These are phyloP conservation scores for Thalassiosira gravida DNA, from an alignment of 352 stramenopile genomes.

Conservation along the genomic window DNA sequence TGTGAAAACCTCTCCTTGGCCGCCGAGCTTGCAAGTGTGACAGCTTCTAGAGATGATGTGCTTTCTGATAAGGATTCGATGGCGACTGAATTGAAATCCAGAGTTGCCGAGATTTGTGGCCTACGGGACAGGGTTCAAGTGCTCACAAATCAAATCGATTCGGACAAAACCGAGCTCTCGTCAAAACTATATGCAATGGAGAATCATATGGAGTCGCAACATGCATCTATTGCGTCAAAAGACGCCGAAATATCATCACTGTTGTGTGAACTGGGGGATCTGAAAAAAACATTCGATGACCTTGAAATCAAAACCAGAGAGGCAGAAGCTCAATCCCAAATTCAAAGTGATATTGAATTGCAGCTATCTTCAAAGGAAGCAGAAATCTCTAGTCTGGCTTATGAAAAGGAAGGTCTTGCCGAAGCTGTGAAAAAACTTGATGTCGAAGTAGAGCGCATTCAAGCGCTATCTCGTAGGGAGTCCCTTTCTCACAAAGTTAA, in stretches of 20 bases:
- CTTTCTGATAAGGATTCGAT: conserved; percentile 5
- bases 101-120: conserved; percentile 7
- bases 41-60: conserved; percentile 11
- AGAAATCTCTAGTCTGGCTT: conserved; percentile 2
- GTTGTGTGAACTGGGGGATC: conserved; percentile 16
- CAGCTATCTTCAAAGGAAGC: conserved; percentile 3
- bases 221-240: conserved; percentile 12
- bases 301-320: conserved; percentile 14
- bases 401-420: conserved; percentile 23
- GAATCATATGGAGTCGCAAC: conserved; percentile 3
- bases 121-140: neutral
- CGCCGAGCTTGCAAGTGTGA: conserved; percentile 3
- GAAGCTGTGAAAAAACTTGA: conserved; percentile 27
- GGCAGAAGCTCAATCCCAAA: conserved; percentile 23
- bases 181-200: conserved; percentile 19
- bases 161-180: conserved; percentile 12
- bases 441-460: conserved; percentile 13
- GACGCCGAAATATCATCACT: conserved; percentile 24
- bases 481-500: conserved; percentile 25
- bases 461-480: conserved; percentile 34
- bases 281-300: conserved; percentile 32
- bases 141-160: conserved; percentile 17
- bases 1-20: conserved; percentile 6
- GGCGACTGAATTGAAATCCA: conserved; percentile 5
- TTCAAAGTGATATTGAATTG: conserved; percentile 16